A percentile compares a stretch with the other conserved stretches of the same genome.
phyloP scores from a whole-genome alignment of 1,139 yeast species.

The Spathaspora sp. region DNA sequence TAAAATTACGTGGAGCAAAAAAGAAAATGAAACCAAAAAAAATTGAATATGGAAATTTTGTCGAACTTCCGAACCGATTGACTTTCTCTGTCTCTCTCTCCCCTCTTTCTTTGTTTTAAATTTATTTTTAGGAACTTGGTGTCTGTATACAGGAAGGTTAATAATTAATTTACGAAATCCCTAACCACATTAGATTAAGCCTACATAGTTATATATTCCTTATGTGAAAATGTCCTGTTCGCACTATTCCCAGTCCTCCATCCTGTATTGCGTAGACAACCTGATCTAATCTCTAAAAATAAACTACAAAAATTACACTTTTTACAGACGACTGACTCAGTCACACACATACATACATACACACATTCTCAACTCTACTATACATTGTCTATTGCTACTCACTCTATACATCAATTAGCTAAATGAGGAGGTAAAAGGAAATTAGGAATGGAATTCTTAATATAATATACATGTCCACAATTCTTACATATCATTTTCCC shows the following conservation, averaged over 20 bases:
- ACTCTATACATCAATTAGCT: conserved; percentile 8
- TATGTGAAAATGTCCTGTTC: too few relatives aligned
- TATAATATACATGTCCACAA: conserved; percentile 84
- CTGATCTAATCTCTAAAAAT: too few relatives aligned
- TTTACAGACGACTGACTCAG: too few relatives aligned
- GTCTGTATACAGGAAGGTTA: not conserved
- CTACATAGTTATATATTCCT: too few relatives aligned
- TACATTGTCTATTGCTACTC: not conserved
- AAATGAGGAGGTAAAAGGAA: conserved; percentile 92
- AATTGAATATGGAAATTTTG: too few relatives aligned
- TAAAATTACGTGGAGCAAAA: not conserved
- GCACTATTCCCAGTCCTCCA: too few relatives aligned
- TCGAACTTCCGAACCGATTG: not conserved
- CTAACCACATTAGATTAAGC: too few relatives aligned
- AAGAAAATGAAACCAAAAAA: not conserved
- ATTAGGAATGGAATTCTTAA: conserved; percentile 93
- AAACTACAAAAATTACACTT: too few relatives aligned
- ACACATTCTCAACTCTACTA: too few relatives aligned
- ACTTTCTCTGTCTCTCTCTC: not conserved
- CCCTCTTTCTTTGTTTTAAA: not conserved
- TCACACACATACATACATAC: too few relatives aligned
- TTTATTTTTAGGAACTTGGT: not conserved
- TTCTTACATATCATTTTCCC: conserved; percentile 88
- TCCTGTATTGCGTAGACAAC: too few relatives aligned
- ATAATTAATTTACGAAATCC: too few relatives aligned